Evolutionary conservation across 495 filamentous ascomycete species (phyloP).

Genomic region (Oidiodendron maius): DNA sequence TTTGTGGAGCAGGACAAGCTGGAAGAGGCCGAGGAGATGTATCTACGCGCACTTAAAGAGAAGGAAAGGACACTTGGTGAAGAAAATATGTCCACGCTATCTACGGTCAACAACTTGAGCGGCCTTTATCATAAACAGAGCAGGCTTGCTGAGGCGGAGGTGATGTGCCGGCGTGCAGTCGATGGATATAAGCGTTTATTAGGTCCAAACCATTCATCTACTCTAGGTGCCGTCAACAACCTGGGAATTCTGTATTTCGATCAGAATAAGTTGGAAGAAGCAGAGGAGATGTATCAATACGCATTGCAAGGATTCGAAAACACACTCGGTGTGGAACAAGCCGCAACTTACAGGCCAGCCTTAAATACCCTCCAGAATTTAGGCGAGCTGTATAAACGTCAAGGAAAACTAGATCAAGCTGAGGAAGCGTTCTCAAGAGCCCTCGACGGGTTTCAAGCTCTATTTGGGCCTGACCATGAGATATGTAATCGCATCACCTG

Average conservation of each 20-base stretch:
- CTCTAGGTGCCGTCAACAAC: conserved; percentile 27
- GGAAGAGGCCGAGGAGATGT: conserved; percentile 25
- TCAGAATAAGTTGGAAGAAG: neutral
- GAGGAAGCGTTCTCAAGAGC: neutral
- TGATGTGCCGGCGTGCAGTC: conserved; percentile 25
- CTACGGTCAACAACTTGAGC: conserved; percentile 20
- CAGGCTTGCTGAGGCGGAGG: conserved; percentile 26
- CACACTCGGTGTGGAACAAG: conserved; percentile 11
- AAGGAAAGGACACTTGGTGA: conserved; percentile 27
- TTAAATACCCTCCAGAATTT: conserved; percentile 4
- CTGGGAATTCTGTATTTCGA: conserved; percentile 18
- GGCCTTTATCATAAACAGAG: conserved; percentile 12
- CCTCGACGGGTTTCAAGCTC: neutral
- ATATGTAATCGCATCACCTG: neutral
- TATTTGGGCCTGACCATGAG: neutral
- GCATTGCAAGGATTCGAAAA: conserved; percentile 8
- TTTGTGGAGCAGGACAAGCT: conserved; percentile 10
- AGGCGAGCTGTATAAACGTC: neutral
- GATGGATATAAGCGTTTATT: conserved; percentile 28
- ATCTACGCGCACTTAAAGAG: conserved; percentile 20
- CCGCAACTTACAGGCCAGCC: conserved; percentile 17
- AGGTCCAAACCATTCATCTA: conserved; percentile 32
- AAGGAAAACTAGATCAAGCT: neutral
- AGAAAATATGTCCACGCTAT: conserved; percentile 24
- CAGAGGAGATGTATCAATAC: conserved; percentile 2